Conservation (phyloP, 2,329 filamentous ascomycete genomes). For the Penicillium brevicompactum region DNA sequence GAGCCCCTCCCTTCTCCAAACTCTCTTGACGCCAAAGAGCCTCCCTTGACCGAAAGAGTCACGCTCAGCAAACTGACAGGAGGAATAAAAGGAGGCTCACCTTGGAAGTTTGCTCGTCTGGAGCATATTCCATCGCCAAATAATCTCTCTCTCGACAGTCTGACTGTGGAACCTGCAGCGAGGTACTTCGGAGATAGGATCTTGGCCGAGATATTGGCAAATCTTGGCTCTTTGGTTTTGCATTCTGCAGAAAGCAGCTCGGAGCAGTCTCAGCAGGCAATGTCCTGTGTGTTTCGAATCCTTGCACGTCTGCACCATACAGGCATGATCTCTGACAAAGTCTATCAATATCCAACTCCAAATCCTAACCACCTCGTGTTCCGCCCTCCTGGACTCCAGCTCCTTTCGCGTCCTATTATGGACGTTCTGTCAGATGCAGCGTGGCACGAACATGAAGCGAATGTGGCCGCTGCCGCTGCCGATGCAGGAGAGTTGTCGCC, state of each 20-base stretch:
- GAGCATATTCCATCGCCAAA: constrained; percentile 8
- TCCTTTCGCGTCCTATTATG: constrained; percentile 50
- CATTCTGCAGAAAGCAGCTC: constrained; percentile 39
- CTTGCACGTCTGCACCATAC: constrained; percentile 50
- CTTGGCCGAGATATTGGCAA: constrained; percentile 43
- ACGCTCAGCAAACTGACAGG: constrained; percentile 36
- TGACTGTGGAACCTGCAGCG: constrained; percentile 29
- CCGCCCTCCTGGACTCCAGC: constrained; percentile 47
- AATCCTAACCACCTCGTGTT: constrained; percentile 32
- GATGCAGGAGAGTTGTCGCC: constrained; percentile 42
- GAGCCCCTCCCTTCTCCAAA: not conserved
- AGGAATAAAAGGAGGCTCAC: constrained; percentile 6
- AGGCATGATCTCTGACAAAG: constrained; percentile 43
- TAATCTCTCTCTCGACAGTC: constrained; percentile 17
- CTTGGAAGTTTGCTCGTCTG: constrained; percentile 3
- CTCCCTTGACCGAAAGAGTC: constrained; percentile 11
- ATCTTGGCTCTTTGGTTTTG: constrained; percentile 44
- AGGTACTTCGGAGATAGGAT: constrained; percentile 25
- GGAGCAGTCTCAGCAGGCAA: constrained; percentile 40
- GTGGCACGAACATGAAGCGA: constrained; percentile 45
- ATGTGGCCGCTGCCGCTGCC: constrained; percentile 38
- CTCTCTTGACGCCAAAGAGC: not conserved
- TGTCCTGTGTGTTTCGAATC: constrained; percentile 48
- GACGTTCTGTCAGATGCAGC: constrained; percentile 50
- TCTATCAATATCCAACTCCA: constrained; percentile 44